Evolutionary conservation across 805 yeast species (phyloP), one percentile per base, ranked within the genome.

Genomic region (Yarrowia phangngaensis): DNA sequence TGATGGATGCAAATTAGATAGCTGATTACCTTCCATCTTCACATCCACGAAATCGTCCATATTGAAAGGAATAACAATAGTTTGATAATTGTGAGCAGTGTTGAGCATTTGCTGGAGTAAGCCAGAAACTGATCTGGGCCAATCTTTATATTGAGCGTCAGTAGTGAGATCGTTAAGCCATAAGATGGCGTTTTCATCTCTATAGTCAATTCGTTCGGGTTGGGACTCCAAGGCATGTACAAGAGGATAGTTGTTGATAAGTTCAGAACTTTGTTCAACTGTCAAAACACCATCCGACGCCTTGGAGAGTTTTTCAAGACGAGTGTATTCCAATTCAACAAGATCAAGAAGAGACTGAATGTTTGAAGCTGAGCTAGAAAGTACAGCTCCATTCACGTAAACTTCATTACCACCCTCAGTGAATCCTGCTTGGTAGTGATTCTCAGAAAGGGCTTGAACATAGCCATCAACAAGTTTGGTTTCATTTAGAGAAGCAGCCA

Each of bases 101-200:
- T 41, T 29, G 48, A 41, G 28, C 17, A 29, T 26, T 6, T 23
- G 22, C 35, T 41, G 48, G 2, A 41, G 48, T 20, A 41, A 22
- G 6, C 6, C 11, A 7, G 67, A 63, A 9, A 74, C 61, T 31
- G 81, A 70, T 17, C 65, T 60, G 1, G 76, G 60, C 58, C 73
- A 73, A 7, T 66, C 61, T 1, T 62, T 57, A 59, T 84, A 88
- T 23, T 67, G 70, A 0, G 61, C 57, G 59, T 86, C 95, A 0
- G 53, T 59, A 55, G 80, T 94, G 5, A 90, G 67, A 61, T 92
- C 84, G 59, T 90, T 92, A 58, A 90, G 71, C 68, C 79, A 88
- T 1, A 83, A 70, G 16, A 53, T 50, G 11, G 55, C 33, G 12
- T 29, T 40, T 7, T 43, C 41, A 6, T 34, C 53, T 13, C 48